Base-by-base conservation (phyloP, 2,329 filamentous ascomycete species). In the Colletotrichum limetticola region DNA sequence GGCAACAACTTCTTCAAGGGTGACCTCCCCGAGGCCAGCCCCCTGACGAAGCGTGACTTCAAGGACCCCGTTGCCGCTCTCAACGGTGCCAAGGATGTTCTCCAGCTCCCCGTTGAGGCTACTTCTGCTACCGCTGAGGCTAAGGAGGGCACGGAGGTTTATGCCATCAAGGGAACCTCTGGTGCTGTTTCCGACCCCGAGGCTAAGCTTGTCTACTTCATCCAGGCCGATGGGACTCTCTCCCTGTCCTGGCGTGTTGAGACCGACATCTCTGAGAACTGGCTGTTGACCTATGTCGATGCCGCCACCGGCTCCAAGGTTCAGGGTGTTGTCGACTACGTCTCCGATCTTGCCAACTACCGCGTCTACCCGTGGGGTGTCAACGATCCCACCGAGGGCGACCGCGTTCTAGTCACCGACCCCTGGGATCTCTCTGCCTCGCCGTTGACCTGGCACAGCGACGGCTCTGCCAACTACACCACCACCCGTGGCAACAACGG, bases 401-500 rank as follows among this genome's bases (percentile, higher is more conserved):
- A 75, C 9, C 84, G 86, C 37, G 66, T 75, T 3, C 75, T 84
- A 28, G 72, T 87, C 12, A 79, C 79, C 37, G 81, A 89, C 73
- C 87, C 87, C 1, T 85, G 83, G 77, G 83, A 86, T 75, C 74
- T 78, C 2, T 55, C 61, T 9, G 68, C 76, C 35, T 79, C 84
- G 24, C 88, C 85, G 28, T 86, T 88, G 63, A 85, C 83, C 32
- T 90, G 87, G 87, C 82, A 86, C 72, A 80, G 78, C 52, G 83
- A 85, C 63, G 87, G 86, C n/a, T 78, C 75, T 3, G 86, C 85
- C 6, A 82, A 77, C 19, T 89, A 85, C 78, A 85, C 83, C 28
- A 85, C 82, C 7, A 87, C 86, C 16, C 83, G 84, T 30, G 88
- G 88, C 60, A 90, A 90, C 82, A 90, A 90, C 77, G 88, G 76